A percentile compares a stretch with the other conserved stretches of the same genome.
These are phyloP conservation scores for Candida wancherniae DNA, from an alignment of 805 yeast genomes.

Conservation along the genomic window DNA sequence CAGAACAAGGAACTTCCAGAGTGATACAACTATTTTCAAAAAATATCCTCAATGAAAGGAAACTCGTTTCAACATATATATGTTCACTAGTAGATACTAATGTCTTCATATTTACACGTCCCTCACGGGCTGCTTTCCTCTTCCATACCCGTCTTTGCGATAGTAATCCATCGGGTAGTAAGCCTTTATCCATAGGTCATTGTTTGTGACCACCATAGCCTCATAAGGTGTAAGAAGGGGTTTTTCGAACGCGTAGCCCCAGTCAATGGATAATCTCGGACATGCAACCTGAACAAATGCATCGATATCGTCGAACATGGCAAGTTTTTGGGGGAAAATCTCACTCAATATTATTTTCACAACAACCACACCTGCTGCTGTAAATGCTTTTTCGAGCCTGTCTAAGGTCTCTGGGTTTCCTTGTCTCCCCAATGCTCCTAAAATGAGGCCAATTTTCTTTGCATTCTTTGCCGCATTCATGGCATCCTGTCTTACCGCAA, in stretches of 20 bases:
- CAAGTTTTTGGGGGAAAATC: constrained; percentile 86
- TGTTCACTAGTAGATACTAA: background rate
- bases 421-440: constrained; percentile 95
- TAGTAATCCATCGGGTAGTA: constrained; percentile 97
- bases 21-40: too few species aligned
- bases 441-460: constrained; percentile 70
- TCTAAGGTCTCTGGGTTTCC: constrained; percentile 78
- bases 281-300: constrained; percentile 97
- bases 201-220: constrained; percentile 80
- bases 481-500: constrained; percentile 68
- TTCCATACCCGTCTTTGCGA: constrained; percentile 82
- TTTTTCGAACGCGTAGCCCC: constrained; percentile 96
- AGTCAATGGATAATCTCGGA: constrained; percentile 91
- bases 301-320: constrained; percentile 90
- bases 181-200: constrained; percentile 60
- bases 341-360: constrained; percentile 85
- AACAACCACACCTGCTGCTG: constrained; percentile 55
- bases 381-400: constrained; percentile 54
- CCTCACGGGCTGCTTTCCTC: constrained; percentile 63
- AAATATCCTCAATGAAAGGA: too few species aligned
- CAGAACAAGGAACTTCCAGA: too few species aligned
- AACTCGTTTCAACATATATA: constrained; percentile 14
- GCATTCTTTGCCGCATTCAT: constrained; percentile 56
- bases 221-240: constrained; percentile 95
- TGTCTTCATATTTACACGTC: background rate